Percentiles rank a stretch among this genome's conserved stretches.
Evolutionary conservation across 2,329 filamentous ascomycete genomes (phyloP).

Genomic region (Arthrobotrys iridis): DNA sequence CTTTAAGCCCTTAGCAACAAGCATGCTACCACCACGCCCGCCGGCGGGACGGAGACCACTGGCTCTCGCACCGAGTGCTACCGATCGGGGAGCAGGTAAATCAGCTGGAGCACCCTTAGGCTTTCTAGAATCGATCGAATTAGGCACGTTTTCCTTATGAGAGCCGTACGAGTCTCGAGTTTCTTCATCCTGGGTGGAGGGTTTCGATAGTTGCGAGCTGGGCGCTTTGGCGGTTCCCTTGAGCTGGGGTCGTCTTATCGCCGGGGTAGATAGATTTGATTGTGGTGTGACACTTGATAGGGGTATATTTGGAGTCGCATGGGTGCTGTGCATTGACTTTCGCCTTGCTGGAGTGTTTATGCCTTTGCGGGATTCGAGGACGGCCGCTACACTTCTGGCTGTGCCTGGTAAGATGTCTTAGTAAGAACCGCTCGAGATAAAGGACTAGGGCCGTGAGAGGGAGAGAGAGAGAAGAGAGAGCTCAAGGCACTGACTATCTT

Average conservation of each 20-base stretch:
- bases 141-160: constrained; percentile 40
- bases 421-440: constrained; percentile 33
- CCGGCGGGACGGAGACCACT: background rate
- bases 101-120: background rate
- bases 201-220: background rate
- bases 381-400: constrained; percentile 19
- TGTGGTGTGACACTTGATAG: background rate
- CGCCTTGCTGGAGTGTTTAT: constrained; percentile 34
- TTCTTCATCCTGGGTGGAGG: background rate
- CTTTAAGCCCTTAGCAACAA: constrained; percentile 5
- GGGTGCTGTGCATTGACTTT: constrained; percentile 12
- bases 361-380: constrained; percentile 21
- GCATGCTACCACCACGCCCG: constrained; percentile 17
- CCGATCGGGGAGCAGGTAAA: background rate
- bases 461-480: no score
- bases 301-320: constrained; percentile 2
- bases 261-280: background rate
- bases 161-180: constrained; percentile 2
- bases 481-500: constrained; percentile 66
- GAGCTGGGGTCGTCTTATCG: background rate
- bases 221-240: background rate
- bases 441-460: background rate
- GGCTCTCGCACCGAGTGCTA: background rate
- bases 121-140: constrained; percentile 3
- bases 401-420: constrained; percentile 32